A percentile compares a stretch with the other conserved stretches of the same genome.
phyloP scores from a whole-genome alignment of 345 rosid species.

The Streptanthus diversifolius region DNA sequence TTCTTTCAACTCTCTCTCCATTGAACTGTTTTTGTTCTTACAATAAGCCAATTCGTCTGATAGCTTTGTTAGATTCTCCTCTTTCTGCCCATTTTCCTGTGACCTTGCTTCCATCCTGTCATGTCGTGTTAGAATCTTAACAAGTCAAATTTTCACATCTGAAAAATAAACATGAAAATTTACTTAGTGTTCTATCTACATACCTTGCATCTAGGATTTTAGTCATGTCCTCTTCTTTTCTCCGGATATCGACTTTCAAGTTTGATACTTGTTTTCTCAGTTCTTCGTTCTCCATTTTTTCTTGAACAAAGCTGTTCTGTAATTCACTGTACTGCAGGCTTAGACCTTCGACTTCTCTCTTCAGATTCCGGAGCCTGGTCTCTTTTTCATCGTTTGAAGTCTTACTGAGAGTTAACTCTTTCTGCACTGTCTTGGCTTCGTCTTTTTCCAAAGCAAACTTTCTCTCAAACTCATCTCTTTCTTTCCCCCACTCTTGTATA shows the following conservation, averaged over 20 bases:
- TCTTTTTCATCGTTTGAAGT: slow-evolving; percentile 58
- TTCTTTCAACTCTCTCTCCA: slow-evolving; percentile 87
- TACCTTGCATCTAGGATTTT: slow-evolving; percentile 41
- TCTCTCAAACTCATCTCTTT: slow-evolving; percentile 51
- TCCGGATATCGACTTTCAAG: slow-evolving; percentile 47
- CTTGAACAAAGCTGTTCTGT: slow-evolving; percentile 46
- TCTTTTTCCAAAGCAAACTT: slow-evolving; percentile 42
- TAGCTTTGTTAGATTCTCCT: slow-evolving; percentile 38
- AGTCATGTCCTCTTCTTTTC: slow-evolving; percentile 49
- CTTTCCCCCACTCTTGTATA: slow-evolving; percentile 49
- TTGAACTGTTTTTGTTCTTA: slow-evolving; percentile 60
- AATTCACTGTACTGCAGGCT: slow-evolving; percentile 44
- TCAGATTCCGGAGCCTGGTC: slow-evolving; percentile 39
- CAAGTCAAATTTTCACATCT: background rate
- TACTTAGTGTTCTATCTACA: slow-evolving; percentile 7
- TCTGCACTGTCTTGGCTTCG: slow-evolving; percentile 46
- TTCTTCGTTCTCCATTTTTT: slow-evolving; percentile 58
- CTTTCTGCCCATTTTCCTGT: slow-evolving; percentile 31
- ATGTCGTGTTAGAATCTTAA: background rate
- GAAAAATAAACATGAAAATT: background rate
- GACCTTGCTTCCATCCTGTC: slow-evolving; percentile 41
- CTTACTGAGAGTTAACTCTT: slow-evolving; percentile 46
- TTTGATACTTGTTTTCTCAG: slow-evolving; percentile 50
- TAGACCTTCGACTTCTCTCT: slow-evolving; percentile 50
- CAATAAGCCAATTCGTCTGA: slow-evolving; percentile 43